Evolutionary conservation across 352 stramenopile genomes (phyloP).

Genomic region (Pythium sukuiense): DNA sequence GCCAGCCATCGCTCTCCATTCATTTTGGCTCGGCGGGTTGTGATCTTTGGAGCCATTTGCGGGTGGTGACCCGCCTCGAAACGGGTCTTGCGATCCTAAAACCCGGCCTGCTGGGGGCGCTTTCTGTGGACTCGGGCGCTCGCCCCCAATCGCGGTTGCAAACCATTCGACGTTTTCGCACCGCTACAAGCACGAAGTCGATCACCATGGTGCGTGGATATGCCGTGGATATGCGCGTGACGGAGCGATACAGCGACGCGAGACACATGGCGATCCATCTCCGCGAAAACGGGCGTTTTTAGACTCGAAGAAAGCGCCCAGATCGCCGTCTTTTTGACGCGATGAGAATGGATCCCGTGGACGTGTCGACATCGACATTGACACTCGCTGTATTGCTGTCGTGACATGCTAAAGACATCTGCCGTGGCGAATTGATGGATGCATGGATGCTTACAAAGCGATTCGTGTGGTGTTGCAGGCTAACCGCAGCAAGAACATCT

Average conservation of each 20-base stretch:
- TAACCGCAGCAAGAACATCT: constrained; percentile 46
- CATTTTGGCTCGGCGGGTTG: constrained; percentile 16
- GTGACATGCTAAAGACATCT: neutral
- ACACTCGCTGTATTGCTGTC: neutral
- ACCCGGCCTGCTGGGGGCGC: constrained; percentile 25
- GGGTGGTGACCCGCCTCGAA: constrained; percentile 16
- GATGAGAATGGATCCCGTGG: constrained; percentile 1
- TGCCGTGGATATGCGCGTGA: neutral
- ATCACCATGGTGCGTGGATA: constrained; percentile 33
- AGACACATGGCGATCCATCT: neutral
- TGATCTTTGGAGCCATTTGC: constrained; percentile 25
- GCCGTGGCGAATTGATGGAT: no score
- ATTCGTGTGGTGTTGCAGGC: constrained; percentile 20
- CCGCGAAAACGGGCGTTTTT: constrained; percentile 2
- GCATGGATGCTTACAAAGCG: neutral
- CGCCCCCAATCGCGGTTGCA: constrained; percentile 14
- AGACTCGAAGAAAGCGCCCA: neutral
- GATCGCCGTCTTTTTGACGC: neutral
- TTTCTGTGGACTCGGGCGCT: constrained; percentile 35
- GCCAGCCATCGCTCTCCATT: constrained; percentile 21
- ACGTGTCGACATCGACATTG: no score
- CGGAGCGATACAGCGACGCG: neutral
- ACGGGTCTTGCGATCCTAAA: constrained; percentile 17
- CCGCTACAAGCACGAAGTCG: constrained; percentile 29
- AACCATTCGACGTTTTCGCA: constrained; percentile 40